Base-by-base conservation (phyloP, 805 yeast genomes). In the Yarrowia keelungensis region DNA sequence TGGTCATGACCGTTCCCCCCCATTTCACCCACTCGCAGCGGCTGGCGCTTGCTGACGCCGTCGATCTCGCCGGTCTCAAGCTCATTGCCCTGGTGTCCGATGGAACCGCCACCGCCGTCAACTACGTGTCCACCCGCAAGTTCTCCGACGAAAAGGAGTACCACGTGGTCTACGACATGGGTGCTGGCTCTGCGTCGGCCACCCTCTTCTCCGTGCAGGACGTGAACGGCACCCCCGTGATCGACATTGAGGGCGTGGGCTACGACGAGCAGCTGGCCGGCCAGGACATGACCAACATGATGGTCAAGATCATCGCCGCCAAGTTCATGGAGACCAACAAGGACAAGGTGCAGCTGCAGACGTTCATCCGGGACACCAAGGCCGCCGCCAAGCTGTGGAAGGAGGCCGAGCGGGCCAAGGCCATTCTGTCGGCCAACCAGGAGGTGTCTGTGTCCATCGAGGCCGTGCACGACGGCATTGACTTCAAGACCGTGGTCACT, bases 101-200 rank as follows among this genome's bases (percentile, higher is more conserved):
- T 76, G 98, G 97, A 15, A 79, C 91, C n/a, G 95, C 98, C 2
- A 92, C 91, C 15, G 97, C 97, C 0, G 79, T 91, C 53, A 91
- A 92, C 74, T 93, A 86, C 76, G 91, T 91, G 1, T 82, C 90
- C 41, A 83, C 84, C 54, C 82, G 86, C 62, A 81, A 81, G 39
- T 84, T 84, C 70, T 73, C 75, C 12, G 77, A 76, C 3, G 83
- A 81, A 2, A 84, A 82, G 69, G 86, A 86, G 73, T 83, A 86
- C 74, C 90, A 90, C 75, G 76, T 92, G 62, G 84, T 95, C 43
- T 92, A 89, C 76, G 99, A 95, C 77, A 85, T 90, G 85, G 99
- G 99, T 58, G 94, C 97, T 5, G 97, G 97, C 1, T 88, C 97
- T 0, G 90, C 97, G 0, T 86, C 88, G 68, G 97, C 97, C 1